Evolutionary conservation across 148 eudicot species (phyloP).

Genomic region (Heliamphora exappendiculata): DNA sequence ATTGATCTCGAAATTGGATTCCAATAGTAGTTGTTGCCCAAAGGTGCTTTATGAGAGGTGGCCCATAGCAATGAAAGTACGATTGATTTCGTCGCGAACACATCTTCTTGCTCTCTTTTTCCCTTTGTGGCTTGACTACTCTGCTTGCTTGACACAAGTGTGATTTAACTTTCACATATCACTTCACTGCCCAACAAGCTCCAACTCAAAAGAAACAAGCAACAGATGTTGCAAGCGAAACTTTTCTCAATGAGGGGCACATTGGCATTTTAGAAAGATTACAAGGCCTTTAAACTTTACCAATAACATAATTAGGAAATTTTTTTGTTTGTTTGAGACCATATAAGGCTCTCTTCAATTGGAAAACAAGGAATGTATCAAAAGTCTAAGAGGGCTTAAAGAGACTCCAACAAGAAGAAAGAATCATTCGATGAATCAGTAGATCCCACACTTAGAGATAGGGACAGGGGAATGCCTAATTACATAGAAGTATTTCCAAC

Average conservation of each 20-base stretch:
- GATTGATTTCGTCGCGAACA: neutral
- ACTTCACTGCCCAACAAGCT: constrained; percentile 2
- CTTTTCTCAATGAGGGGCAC: neutral
- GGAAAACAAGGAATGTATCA: no score
- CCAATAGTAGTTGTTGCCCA: neutral
- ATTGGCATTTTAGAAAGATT: neutral
- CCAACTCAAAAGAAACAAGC: neutral
- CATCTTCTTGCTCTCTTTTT: neutral
- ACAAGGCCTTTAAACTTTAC: neutral
- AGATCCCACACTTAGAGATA: no score
- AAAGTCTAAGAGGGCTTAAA: no score
- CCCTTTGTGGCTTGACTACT: neutral
- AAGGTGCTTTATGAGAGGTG: constrained; percentile 4
- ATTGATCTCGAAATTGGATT: neutral
- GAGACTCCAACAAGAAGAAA: no score
- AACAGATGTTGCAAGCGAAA: neutral
- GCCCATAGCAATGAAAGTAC: constrained; percentile 1
- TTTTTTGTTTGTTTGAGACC: neutral
- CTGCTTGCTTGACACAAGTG: neutral
- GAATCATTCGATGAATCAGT: no score
- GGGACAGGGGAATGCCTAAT: no score
- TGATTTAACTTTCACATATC: neutral
- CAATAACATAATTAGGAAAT: neutral
- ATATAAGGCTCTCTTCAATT: no score
- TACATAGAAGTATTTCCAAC: no score